Percentiles rank a stretch among this genome's conserved stretches.
phyloP scores from a whole-genome alignment of 208 protist genomes.

The Crithidia expoeki region DNA sequence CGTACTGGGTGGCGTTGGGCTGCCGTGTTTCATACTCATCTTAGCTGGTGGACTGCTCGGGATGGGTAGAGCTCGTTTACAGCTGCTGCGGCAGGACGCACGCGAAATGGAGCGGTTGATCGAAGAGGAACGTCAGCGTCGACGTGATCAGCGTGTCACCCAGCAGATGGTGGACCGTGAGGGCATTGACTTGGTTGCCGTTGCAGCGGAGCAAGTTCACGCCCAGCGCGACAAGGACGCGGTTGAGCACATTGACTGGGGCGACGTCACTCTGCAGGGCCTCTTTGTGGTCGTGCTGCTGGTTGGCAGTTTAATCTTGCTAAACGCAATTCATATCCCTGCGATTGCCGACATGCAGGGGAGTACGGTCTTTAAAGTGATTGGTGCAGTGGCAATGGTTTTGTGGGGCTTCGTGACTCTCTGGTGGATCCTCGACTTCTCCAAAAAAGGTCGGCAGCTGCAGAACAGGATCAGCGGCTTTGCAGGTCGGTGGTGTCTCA shows the following conservation, averaged over 20 bases:
- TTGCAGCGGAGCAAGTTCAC: conserved; percentile 44
- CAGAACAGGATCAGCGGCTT: conserved; percentile 25
- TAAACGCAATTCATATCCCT: conserved; percentile 33
- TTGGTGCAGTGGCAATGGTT: conserved; percentile 34
- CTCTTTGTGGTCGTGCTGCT: conserved; percentile 42
- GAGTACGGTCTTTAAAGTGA: conserved; percentile 34
- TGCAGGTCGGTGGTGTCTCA: conserved; percentile 28
- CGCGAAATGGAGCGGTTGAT: conserved; percentile 17
- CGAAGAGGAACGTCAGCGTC: conserved; percentile 27
- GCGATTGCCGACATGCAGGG: conserved; percentile 39
- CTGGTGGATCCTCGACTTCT: conserved; percentile 52
- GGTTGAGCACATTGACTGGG: conserved; percentile 29
- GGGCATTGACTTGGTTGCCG: conserved; percentile 40
- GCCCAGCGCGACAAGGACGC: conserved; percentile 20
- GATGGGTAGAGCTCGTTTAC: conserved; percentile 16
- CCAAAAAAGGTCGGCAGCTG: conserved; percentile 38
- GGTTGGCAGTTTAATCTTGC: conserved; percentile 38
- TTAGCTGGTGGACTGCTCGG: conserved; percentile 30
- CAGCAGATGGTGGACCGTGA: conserved; percentile 56
- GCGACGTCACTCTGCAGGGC: conserved; percentile 27
- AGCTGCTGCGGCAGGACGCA: conserved; percentile 29
- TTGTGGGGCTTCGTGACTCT: conserved; percentile 21
- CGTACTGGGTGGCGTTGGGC: conserved; percentile 34
- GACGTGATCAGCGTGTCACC: conserved; percentile 29
- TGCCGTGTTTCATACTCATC: conserved; percentile 35